Evolutionary conservation across 495 filamentous ascomycete genomes (phyloP).

Genomic region (Penicillium ochrochloron): DNA sequence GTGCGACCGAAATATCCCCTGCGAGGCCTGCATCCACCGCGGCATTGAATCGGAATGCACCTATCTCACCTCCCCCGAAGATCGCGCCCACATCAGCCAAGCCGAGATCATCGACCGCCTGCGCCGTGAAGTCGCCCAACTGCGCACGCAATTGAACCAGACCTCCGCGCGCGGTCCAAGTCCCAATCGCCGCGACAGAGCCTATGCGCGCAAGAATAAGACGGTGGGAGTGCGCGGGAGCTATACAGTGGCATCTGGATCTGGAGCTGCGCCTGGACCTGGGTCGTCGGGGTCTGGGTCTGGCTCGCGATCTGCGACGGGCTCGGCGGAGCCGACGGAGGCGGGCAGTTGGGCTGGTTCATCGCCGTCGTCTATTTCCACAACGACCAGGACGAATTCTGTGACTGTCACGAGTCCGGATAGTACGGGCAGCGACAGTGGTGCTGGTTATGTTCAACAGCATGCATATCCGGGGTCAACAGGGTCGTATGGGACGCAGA

Average conservation of each 20-base stretch:
- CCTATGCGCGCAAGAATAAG: constrained; percentile 6
- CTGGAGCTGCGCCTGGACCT: neutral
- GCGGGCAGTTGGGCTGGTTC: constrained; percentile 29
- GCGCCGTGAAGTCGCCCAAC: constrained; percentile 35
- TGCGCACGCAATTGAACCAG: constrained; percentile 28
- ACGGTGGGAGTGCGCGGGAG: neutral
- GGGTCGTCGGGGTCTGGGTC: constrained; percentile 2
- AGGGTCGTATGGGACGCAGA: constrained; percentile 16
- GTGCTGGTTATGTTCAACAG: constrained; percentile 3
- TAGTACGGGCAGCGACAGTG: constrained; percentile 33
- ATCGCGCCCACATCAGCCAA: constrained; percentile 41
- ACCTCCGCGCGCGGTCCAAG: constrained; percentile 15
- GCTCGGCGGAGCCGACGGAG: constrained; percentile 6
- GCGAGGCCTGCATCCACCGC: constrained; percentile 37
- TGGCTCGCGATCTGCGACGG: constrained; percentile 11
- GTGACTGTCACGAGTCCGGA: constrained; percentile 30
- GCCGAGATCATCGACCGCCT: constrained; percentile 39
- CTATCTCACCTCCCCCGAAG: constrained; percentile 40
- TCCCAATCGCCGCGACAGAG: neutral
- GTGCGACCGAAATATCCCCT: constrained; percentile 43
- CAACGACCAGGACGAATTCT: constrained; percentile 28
- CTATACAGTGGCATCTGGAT: neutral
- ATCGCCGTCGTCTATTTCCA: constrained; percentile 27
- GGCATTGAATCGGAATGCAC: constrained; percentile 40
- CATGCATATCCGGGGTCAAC: constrained; percentile 17